Evolutionary conservation across 2,329 filamentous ascomycete species (phyloP), one percentile per base, ranked within the genome.

Genomic region (Botrytis fabae): DNA sequence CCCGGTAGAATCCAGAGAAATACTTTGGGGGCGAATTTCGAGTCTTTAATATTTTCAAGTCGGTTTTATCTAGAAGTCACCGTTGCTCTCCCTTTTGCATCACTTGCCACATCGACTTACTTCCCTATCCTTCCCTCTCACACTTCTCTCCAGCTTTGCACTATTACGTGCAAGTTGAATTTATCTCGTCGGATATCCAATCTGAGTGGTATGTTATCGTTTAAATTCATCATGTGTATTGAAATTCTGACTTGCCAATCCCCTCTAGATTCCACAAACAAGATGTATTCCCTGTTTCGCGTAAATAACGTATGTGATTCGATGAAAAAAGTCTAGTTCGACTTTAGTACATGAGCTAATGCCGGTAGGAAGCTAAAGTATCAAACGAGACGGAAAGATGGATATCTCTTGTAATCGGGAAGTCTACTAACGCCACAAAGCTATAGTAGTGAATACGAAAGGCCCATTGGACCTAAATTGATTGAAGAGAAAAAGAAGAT

Each of bases 391-490:
- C 28, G 28, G 42, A 48, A 12, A 44, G 42, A 32, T 48, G 44
- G 42, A 25, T 35, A 28, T 46, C 5, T 46, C 48, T 42, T 62
- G 35, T 40, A 42, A n/a, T 62, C 22, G 60, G 35, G 22, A n/a
- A 40, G 35, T 35, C 12, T 35, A 64, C 16, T 46, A 46, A 64
- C 7, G n/a, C 42, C 20, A 46, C 28, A 63, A 44, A 63, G 38
- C 62, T 32, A 20, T 32, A 46, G 62, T 64, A 46, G 42, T 46
- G n/a, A 44, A 64, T 64, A 46, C 62, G 40, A 46, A n/a, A 64
- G 8, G 25, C 16, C 32, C 4, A 60, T 60, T 60, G 28, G 20
- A 60, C 32, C 32, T 64, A 35, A 20, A 64, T 46, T 64, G 22
- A 18, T 59, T 28, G 18, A 59, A 32, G 54, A 59, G 28, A 9